Evolutionary conservation across 176 grass and related monocot species (phyloP), one percentile per base, ranked within the genome.

Genomic region (Stipa capillata): DNA sequence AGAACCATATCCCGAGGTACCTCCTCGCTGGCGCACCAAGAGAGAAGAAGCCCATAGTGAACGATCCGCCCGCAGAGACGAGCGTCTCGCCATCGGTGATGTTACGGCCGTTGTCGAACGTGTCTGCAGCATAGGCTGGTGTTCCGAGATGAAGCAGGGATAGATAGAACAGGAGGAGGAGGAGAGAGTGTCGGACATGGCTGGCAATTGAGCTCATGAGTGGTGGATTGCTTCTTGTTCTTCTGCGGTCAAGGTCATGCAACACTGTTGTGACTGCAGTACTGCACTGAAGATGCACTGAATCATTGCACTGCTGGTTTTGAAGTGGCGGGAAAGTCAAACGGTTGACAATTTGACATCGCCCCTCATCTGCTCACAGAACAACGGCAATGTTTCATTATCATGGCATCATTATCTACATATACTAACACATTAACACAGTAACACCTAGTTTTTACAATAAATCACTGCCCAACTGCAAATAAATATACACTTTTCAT

Each of bases 1-100:
- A 54, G 78, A 78, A 85, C 89, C 89, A 88, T 44, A 88, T 78
- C 0, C 89, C 89, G 4, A 91, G 63, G 35, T 71, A 91, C 7
- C 40, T 37, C 72, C 29, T 86, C 2, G 8, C 8, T 0, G 81
- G 24, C 6, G 5, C 23, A 0, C 68, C 68, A 1, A 6, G 63
- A 0, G 65, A 3, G 43, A 87, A 91, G 77, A 91, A 91, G 4
- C 85, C 89, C 3, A 91, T 25, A 10, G 79, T 79, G 54, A 87
- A 91, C 0, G 56, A n/a, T 5, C 81, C 62, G 1, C 14, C 49
- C 0, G 71, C 43, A 1, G 89, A 91, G 0, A 84, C 85, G 8
- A 91, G 83, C 4, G 35, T 78, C 23, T 61, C 6, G 29, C 58
- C 85, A n/a, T 75, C 31, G 0, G 85, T 61, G 24, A 92, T 8